A percentile compares a stretch with the other conserved stretches of the same genome.
phyloP scores from a whole-genome alignment of 2,329 filamentous ascomycete species.

The Oidium heveae region DNA sequence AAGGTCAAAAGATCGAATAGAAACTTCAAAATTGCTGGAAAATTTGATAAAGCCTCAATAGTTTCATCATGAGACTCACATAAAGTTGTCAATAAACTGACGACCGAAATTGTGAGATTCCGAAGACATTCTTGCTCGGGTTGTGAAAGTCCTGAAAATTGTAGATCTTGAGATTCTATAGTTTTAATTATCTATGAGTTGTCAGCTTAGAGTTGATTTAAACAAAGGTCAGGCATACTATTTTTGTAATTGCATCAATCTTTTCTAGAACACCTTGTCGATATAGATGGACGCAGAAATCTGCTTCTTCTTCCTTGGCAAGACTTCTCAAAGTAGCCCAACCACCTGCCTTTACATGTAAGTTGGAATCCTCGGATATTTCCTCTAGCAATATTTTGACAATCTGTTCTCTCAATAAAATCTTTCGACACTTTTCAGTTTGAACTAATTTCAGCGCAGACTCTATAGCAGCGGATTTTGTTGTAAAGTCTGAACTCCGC shows the following conservation, averaged over 20 bases:
- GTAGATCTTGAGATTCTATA: too few relatives aligned
- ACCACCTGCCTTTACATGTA: slow-evolving; percentile 39
- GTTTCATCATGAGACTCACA: too few relatives aligned
- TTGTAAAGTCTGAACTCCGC: slow-evolving; percentile 30
- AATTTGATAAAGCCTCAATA: too few relatives aligned
- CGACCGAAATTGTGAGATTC: too few relatives aligned
- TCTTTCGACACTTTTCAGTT: slow-evolving; percentile 34
- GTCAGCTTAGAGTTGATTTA: slow-evolving; percentile 1
- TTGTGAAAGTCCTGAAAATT: too few relatives aligned
- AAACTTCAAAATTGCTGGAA: too few relatives aligned
- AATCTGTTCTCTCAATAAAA: slow-evolving; percentile 40
- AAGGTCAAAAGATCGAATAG: too few relatives aligned
- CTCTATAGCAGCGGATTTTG: slow-evolving; percentile 30
- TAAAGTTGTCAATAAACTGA: too few relatives aligned
- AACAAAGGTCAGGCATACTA: slow-evolving; percentile 17
- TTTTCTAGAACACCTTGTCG: slow-evolving; percentile 34
- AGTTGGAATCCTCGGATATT: slow-evolving; percentile 34
- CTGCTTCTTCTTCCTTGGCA: slow-evolving; percentile 35
- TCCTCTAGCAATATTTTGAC: slow-evolving; percentile 36
- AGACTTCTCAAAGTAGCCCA: slow-evolving; percentile 40
- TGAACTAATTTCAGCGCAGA: slow-evolving; percentile 37
- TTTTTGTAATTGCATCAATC: slow-evolving; percentile 27
- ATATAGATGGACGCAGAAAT: slow-evolving; percentile 41
- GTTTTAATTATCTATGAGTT: slow-evolving; percentile 11
- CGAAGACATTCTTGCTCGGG: too few relatives aligned